These are phyloP conservation scores for Aspergillus ruber DNA, from an alignment of 2,329 filamentous ascomycete genomes.

Conservation along the genomic window DNA sequence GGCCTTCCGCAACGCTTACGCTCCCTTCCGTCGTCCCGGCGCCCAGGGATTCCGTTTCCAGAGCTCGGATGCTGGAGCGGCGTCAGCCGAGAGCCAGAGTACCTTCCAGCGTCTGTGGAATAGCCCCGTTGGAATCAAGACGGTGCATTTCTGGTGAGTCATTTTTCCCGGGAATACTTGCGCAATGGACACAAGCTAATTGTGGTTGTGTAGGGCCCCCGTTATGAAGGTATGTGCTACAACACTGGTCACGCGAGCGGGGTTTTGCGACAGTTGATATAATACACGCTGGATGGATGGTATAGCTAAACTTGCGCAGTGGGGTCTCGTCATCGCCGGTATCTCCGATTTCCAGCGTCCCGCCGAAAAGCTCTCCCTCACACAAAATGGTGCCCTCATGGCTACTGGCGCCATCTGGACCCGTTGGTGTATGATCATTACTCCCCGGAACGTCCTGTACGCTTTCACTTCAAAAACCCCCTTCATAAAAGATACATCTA, in stretches of 20 bases:
- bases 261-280: not conserved
- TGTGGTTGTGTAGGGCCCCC: slow-evolving; percentile 60
- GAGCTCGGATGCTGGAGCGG: slow-evolving; percentile 55
- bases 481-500: no score
- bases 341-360: slow-evolving; percentile 87
- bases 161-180: not conserved
- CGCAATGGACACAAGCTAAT: not conserved
- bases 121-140: slow-evolving; percentile 76
- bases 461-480: no score
- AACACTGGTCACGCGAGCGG: not conserved
- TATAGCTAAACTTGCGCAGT: slow-evolving; percentile 46
- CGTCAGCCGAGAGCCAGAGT: slow-evolving; percentile 37
- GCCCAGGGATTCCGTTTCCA: slow-evolving; percentile 59
- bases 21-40: slow-evolving; percentile 47
- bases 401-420: slow-evolving; percentile 96
- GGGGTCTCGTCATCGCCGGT: slow-evolving; percentile 87
- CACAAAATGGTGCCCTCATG: slow-evolving; percentile 84
- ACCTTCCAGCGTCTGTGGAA: slow-evolving; percentile 73
- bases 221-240: slow-evolving; percentile 67
- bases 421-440: slow-evolving; percentile 96
- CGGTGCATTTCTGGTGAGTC: slow-evolving; percentile 93
- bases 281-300: not conserved
- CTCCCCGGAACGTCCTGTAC: slow-evolving; percentile 82
- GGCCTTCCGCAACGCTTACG: slow-evolving; percentile 50
- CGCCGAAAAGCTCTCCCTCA: slow-evolving; percentile 84